Percentiles rank a stretch among this genome's conserved stretches.
phyloP scores from a whole-genome alignment of 176 grass and related monocot genomes.

The Thinopyrum elongatum region DNA sequence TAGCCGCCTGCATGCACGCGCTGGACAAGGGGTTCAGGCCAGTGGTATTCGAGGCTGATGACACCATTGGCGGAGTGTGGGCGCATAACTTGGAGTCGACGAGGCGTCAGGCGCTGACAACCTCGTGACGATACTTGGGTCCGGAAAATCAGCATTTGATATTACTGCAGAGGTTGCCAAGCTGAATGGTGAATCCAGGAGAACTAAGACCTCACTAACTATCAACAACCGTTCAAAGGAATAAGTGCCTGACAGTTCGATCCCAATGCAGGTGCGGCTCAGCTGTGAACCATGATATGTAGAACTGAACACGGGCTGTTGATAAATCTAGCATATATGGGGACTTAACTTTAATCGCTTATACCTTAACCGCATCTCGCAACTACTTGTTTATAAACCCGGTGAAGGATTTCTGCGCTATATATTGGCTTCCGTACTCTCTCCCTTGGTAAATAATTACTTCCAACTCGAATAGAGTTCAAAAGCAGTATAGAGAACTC shows the following conservation, averaged over 20 bases:
- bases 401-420: conserved; percentile 62
- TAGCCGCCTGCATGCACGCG: no score
- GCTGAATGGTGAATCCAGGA: conserved; percentile 48
- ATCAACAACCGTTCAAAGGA: neutral
- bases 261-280: conserved; percentile 43
- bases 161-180: conserved; percentile 75
- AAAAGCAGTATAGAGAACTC: neutral
- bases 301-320: conserved; percentile 64
- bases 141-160: conserved; percentile 73
- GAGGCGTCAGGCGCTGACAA: no score
- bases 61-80: no score
- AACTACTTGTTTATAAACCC: conserved; percentile 78
- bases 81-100: no score
- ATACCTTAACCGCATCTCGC: conserved; percentile 63
- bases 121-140: conserved; percentile 61
- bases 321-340: conserved; percentile 42
- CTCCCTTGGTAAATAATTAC: conserved; percentile 51
- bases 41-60: no score
- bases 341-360: conserved; percentile 53
- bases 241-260: neutral
- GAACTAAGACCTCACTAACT: conserved; percentile 13
- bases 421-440: conserved; percentile 44
- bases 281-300: conserved; percentile 65
- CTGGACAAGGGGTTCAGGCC: no score
- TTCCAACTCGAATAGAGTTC: neutral